Base-by-base conservation (phyloP, 1,139 yeast species). In the Debaryomyces udenii region DNA sequence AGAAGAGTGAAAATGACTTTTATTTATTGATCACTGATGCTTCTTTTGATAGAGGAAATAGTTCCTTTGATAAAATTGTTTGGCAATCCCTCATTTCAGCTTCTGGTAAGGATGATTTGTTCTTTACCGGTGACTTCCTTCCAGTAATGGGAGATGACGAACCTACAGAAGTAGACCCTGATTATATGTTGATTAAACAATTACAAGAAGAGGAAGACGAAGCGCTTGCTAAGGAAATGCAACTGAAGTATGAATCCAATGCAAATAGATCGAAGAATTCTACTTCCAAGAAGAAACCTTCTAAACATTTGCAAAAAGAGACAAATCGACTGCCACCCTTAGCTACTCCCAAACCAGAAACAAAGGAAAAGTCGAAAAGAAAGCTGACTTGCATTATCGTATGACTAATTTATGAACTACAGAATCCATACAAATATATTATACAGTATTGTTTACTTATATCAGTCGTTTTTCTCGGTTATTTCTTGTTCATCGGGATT, bases 51-150 rank as follows among this genome's bases (percentile, higher is more conserved):
- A 64, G 59, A 24, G 13, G 15, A 15, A 18, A 18, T 11, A 31
- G 24, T 13, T 61, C 66, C 11, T 69, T 73, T 31, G 57, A 65
- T 4, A 64, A 69, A 15, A 74, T 85, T 18, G 86, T 86, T 9
- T 90, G 96, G 96, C 90, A 86, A 55, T 76, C 86, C 0, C 64
- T 90, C 29, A 72, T 75, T 35, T 79, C 88, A 2, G 73, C 83
- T 3, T 71, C 75, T 40, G 96, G 96, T 1, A 68, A 71, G 5
- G 78, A 76, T 18, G 94, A 88, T 54, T 65, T 73, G 28, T 86
- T 86, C 55, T 83, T 79, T 57, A 76, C 80, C 10, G 87, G 88
- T 2, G 70, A 68, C 32, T 85, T 85, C 49, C 58, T 67, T 6
- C 81, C 81, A 1, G 53, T 65, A 3, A 53, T 66, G 16, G 70